phyloP scores from a whole-genome alignment of 805 yeast species.

The Ogataea populi-albae region DNA sequence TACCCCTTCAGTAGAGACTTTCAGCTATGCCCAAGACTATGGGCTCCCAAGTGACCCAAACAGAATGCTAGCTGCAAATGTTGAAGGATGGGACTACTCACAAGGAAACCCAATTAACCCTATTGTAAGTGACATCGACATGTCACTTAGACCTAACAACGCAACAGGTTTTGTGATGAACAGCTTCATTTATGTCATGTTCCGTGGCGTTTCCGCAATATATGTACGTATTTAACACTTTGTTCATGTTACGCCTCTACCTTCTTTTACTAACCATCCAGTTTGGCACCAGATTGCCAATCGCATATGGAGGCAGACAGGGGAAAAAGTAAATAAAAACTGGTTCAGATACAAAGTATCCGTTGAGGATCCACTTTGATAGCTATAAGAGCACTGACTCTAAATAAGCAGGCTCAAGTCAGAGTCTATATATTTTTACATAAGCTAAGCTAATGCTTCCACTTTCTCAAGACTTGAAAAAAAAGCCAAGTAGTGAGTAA shows the following conservation, averaged over 20 bases:
- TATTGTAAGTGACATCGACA: conserved; percentile 3
- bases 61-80: conserved; percentile 10
- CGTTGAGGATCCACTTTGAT: conserved; percentile 9
- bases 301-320: conserved; percentile 8
- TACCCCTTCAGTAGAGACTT: not conserved
- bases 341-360: conserved; percentile 9
- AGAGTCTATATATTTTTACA: too few relatives aligned
- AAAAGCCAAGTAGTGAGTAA: too few relatives aligned
- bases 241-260: too few relatives aligned
- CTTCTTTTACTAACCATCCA: not conserved
- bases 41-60: conserved; percentile 4
- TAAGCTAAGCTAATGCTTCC: too few relatives aligned
- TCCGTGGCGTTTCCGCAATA: conserved; percentile 9
- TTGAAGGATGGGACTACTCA: conserved; percentile 10
- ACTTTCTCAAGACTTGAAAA: too few relatives aligned
- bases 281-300: conserved; percentile 6
- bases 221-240: conserved; percentile 9
- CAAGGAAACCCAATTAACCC: conserved; percentile 11
- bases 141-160: conserved; percentile 9
- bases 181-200: conserved; percentile 10
- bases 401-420: too few relatives aligned
- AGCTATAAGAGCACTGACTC: not conserved
- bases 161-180: conserved; percentile 9
- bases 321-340: conserved; percentile 8
- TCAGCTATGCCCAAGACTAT: conserved; percentile 6